Base-by-base conservation (phyloP, 495 filamentous ascomycete species). In the Aspergillus cavernicola region DNA sequence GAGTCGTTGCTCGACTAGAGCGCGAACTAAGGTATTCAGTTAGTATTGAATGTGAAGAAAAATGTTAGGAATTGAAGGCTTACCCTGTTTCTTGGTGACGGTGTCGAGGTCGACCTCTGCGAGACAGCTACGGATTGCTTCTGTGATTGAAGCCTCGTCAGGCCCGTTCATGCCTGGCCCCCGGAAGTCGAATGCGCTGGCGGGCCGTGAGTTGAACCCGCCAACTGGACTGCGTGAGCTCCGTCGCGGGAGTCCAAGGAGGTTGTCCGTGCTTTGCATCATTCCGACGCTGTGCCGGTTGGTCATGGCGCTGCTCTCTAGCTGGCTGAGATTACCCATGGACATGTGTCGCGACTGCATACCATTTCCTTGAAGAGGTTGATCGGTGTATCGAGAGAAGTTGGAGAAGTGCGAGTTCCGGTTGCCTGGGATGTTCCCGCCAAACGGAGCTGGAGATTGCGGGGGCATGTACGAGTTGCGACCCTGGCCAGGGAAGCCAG, bases 11-110 rank as follows among this genome's bases (percentile, higher is more conserved):
- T 98, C 93, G 22, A 95, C 90, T 42, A 97, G 78, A 11, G 87
- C 91, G 43, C 89, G 80, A 50, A 93, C 88, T 82, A 42, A 62
- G 10, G 45, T 64, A 38, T 26, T 16, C 31, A 11, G 52, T 60
- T 63, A 65, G 66, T 52, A 45, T 11, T 35, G 4, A 13, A 7
- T 32, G 12, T 50, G 13, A 4, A 32, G 9, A 9, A 23, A 13
- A 33, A 33, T 19, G 38, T 24, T n/a, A n/a, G n/a, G n/a, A n/a
- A n/a, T n/a, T n/a, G n/a, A n/a, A n/a, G n/a, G 38, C 73, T 72
- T 72, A 77, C 85, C 77, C 78, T 97, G 93, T 73, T 97, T 98
- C 83, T 98, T 98, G 15, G 93, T 98, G 28, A 98, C 90, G 13
- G 78, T 92, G 66, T 98, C 93, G 18, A 98, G 72, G 71, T 98